Percentiles rank a stretch among this genome's conserved stretches.
Evolutionary conservation across 2,329 filamentous ascomycete genomes (phyloP).

Genomic region (Pseudonectria buxi): DNA sequence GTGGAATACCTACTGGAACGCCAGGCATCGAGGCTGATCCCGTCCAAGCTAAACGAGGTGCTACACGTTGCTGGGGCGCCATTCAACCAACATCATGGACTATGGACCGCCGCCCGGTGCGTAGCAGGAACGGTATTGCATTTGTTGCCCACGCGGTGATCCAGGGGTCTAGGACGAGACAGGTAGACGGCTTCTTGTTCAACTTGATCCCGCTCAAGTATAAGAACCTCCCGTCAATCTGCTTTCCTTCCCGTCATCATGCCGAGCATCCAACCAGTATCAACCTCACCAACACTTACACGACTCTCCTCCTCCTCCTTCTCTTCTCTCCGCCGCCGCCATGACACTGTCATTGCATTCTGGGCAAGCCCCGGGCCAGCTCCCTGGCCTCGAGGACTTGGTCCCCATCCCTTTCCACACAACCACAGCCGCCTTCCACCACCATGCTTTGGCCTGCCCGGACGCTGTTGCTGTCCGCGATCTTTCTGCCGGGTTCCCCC

Average conservation of each 20-base stretch:
- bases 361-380: conserved; percentile 3
- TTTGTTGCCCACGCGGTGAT: no score
- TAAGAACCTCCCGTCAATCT: not conserved
- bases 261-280: no score
- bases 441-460: conserved; percentile 31
- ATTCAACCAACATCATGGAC: no score
- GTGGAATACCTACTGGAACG: no score
- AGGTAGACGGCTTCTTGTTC: no score
- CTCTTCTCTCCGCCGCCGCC: not conserved
- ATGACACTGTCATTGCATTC: conserved; percentile 5
- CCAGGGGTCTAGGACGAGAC: no score
- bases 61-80: no score
- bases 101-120: no score
- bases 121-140: no score
- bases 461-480: conserved; percentile 33
- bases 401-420: conserved; percentile 30
- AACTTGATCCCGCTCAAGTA: no score
- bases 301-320: conserved; percentile 14
- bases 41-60: no score
- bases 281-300: conserved; percentile 3
- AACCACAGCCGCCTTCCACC: conserved; percentile 32
- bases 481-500: conserved; percentile 20
- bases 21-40: no score
- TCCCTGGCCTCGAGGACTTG: conserved; percentile 13
- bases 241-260: not conserved